Base-by-base conservation (phyloP, 1,139 yeast species). In the Lodderomyces elongisporus region DNA sequence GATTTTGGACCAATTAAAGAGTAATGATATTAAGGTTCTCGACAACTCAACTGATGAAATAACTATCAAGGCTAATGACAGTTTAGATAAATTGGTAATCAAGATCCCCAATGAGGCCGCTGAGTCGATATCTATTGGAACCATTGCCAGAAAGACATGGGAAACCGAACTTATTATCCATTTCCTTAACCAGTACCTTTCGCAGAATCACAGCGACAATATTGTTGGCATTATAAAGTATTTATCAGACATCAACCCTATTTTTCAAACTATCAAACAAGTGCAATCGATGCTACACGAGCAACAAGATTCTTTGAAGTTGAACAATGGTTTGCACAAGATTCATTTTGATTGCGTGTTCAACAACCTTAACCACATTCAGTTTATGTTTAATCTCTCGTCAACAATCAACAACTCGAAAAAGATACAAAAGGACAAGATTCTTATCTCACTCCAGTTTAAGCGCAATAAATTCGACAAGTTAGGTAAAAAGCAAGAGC, bases 391-490 rank as follows among this genome's bases (percentile, higher is more conserved):
- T 40, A 49, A 52, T 33, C 39, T 66, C 31, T 64, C 62, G 40
- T 54, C 57, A 32, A 42, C 45, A 4, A 51, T 51, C 31, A 48
- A 58, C 12, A 42, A 56, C 12, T 41, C 58, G 3, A 66, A 65
- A 40, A 65, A 61, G 45, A 49, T 66, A 14, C 46, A 52, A 33
- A 64, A 57, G 37, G 72, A 67, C 37, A 61, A 59, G 33, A 57
- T 68, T 17, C 40, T 51, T 9, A 45, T 68, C 5, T 51, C 52
- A 21, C 40, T 66, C 33, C 49, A 53, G 15, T 62, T 66, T 42
- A 60, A 53, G 16, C 46, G 42, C 14, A 63, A 63, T 42, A 61
- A 56, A 41, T 67, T 68, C 38, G 58, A 56, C 33, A 38, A 20
- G 42, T 48, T 9, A 2, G 10, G 4, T 16, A 14, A 12, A 9